Evolutionary conservation across 495 filamentous ascomycete species (phyloP), one percentile per base, ranked within the genome.

Genomic region (Lineolata rhizophorae): DNA sequence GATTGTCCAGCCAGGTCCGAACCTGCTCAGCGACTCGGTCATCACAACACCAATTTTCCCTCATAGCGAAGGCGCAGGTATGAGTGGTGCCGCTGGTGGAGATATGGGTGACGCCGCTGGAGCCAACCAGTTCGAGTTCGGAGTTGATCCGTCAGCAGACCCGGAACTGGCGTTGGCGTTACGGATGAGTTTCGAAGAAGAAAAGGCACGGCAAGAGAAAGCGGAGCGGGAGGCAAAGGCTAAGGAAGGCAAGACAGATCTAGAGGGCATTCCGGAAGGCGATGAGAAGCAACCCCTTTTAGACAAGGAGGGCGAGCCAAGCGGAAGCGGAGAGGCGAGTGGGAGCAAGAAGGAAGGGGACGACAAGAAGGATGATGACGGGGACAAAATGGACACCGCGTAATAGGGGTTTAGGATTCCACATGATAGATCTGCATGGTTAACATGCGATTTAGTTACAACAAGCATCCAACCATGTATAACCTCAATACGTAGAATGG

Each of bases 171-270:
- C 87, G 2, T 64, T 97, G 34, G 87, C 90, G n/a, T 60, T 97
- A 49, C 69, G 87, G 37, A 85, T 99, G 78, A 91, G 80, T 48
- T 76, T 90, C 66, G 90, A 99, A 51, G 90, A 95, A 47, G 87
- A 91, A 62, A 90, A 87, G 63, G 81, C 78, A 37, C 60, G 87
- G 45, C 70, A 87, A 53, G n/a, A n/a, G n/a, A n/a, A n/a, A n/a
- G n/a, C n/a, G n/a, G 85, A 91, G 46, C 77, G 76, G 56, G 66
- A 72, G 42, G 77, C 75, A 49, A 69, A 69, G 39, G 79, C 80
- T 21, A 64, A 71, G 36, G 76, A 78, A 39, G 61, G 62, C 27
- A 73, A 69, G 54, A 62, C 58, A 27, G 57, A 58, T 30, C 56
- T 93, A 38, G 84, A 82, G 48, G 65, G 62, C 25, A 82, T 94